Percentiles rank a stretch among this genome's conserved stretches.
These are phyloP conservation scores for Hyaloperonospora brassicae DNA, from an alignment of 352 stramenopile species.

Conservation along the genomic window DNA sequence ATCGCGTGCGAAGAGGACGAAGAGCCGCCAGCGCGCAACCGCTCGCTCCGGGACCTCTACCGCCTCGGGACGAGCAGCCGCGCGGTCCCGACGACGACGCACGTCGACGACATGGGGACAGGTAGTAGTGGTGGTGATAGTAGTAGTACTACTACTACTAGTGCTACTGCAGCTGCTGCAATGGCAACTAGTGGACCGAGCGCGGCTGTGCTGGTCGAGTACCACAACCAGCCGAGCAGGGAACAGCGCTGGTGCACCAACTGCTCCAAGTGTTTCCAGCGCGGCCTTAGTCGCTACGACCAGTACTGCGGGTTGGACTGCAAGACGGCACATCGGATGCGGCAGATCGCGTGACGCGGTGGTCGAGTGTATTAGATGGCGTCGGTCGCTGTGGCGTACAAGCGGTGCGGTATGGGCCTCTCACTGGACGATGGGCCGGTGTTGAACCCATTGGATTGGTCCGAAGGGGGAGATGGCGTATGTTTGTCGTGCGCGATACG, in stretches of 20 bases:
- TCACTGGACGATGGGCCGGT: no score
- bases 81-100: conserved; percentile 10
- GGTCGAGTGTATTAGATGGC: neutral
- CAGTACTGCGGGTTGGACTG: conserved; percentile 64
- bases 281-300: conserved; percentile 56
- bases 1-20: conserved; percentile 56
- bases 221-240: conserved; percentile 45
- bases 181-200: conserved; percentile 14
- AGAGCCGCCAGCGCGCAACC: conserved; percentile 24
- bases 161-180: neutral
- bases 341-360: conserved; percentile 28
- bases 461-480: no score
- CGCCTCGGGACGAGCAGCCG: conserved; percentile 26
- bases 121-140: no score
- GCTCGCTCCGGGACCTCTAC: conserved; percentile 50
- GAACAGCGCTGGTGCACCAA: conserved; percentile 73
- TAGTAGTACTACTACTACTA: neutral
- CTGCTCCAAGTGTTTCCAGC: conserved; percentile 71
- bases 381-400: no score
- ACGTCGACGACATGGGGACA: conserved; percentile 17
- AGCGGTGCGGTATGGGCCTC: neutral
- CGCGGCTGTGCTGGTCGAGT: conserved; percentile 11
- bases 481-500: no score
- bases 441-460: no score
- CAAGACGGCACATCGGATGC: conserved; percentile 48